These are phyloP conservation scores for Tetrapisispora nanseiensis DNA, from an alignment of 805 yeast species.

Conservation along the genomic window DNA sequence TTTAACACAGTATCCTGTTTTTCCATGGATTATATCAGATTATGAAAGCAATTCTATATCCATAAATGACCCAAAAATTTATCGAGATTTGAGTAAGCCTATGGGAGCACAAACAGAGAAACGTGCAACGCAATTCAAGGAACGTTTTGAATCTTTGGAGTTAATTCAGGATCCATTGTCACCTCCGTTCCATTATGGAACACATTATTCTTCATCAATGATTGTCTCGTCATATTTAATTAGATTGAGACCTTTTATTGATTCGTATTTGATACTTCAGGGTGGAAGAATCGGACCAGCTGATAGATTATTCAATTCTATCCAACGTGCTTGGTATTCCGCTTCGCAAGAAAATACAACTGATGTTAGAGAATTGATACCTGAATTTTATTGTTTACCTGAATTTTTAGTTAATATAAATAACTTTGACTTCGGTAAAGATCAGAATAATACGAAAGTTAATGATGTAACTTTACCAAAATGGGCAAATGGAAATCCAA, in stretches of 20 bases:
- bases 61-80: conserved; percentile 48
- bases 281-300: conserved; percentile 89
- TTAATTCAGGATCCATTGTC: conserved; percentile 49
- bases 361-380: conserved; percentile 79
- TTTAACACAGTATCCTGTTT: conserved; percentile 81
- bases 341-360: conserved; percentile 73
- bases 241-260: conserved; percentile 70
- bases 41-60: conserved; percentile 66
- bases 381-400: conserved; percentile 77
- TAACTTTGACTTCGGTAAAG: conserved; percentile 56
- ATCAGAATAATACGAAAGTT: conserved; percentile 50
- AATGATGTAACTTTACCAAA: conserved; percentile 64
- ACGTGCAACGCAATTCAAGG: conserved; percentile 55
- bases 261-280: conserved; percentile 66
- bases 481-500: conserved; percentile 78
- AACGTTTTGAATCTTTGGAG: conserved; percentile 60
- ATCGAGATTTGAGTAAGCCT: conserved; percentile 72
- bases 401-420: conserved; percentile 65
- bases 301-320: conserved; percentile 66
- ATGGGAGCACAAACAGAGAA: conserved; percentile 77
- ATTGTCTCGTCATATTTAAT: conserved; percentile 75
- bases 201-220: conserved; percentile 92
- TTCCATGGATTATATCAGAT: conserved; percentile 86
- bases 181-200: conserved; percentile 85
- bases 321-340: conserved; percentile 72